Base-by-base conservation (phyloP, 2,329 filamentous ascomycete species). In the Pyrenochaeta sp. region DNA sequence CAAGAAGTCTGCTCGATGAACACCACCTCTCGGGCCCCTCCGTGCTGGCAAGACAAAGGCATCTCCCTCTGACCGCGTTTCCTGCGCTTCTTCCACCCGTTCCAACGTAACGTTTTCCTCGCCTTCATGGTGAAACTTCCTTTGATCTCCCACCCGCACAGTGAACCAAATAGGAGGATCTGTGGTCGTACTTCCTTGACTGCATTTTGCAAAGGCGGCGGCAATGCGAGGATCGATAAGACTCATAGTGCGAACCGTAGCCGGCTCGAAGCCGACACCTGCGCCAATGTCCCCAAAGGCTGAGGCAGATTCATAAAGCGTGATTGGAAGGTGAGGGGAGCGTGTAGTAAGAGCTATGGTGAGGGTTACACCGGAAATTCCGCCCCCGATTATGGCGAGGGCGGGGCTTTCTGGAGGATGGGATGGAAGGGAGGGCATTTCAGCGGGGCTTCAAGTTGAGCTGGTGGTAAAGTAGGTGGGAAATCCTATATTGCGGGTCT, bases 211-310 rank as follows among this genome's bases (percentile, higher is more conserved):
- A 36, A 61, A 64, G 1, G 56, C 61, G 17, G 55, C 50, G n/a
- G 43, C 56, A 32, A 79, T 73, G 7, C 61, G 58, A 2, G 71
- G 60, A 48, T 79, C 74, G 44, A 80, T 78, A 5, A 77, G 58
- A n/a, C 72, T 70, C 69, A 81, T 80, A 2, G 76, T 75, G 20
- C 58, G 61, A 7, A 70, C 67, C 54, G 63, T 60, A 21, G 54
- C 44, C 0, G 62, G 54, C 20, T 68, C 47, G 53, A 87, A 82
- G 1, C 81, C 80, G 2, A 87, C 77, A 2, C 84, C 85, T 1
- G 84, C 82, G 1, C 85, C 85, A 30, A 87, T 83, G 62, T 87
- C 84, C 14, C 77, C 79, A 51, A 87, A 87, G 3, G 72, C 72
- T 0, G 74, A 54, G 0, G 83, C 83, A 3, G 82, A 78, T 67